Evolutionary conservation across 345 rosid species (phyloP), one percentile per base, ranked within the genome.

Genomic region (Arabidopsis thaliana): DNA sequence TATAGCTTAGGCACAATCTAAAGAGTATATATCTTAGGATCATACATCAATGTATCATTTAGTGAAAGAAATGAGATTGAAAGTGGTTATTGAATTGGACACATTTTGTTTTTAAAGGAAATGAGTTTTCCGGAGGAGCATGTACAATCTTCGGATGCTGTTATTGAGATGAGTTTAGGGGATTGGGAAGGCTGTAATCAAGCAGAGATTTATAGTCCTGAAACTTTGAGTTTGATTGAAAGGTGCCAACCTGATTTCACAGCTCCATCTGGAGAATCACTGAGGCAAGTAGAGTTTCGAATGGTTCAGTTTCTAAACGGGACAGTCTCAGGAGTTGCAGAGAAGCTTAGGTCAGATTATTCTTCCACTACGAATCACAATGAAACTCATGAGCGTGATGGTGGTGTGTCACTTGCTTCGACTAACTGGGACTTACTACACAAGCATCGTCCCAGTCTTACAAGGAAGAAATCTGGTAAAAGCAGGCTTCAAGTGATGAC

Each of bases 181-280:
- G 86, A 84, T 2, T 89, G 97, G 98, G 97, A 91, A 79, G 93
- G 98, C 30, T 85, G 91, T 77, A 82, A 74, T 28, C 63, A 57
- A 44, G 83, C 91, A 48, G 95, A 89, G 72, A 80, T 86, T 56
- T 88, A 85, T 53, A 89, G 77, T 0, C 85, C 90, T 1, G 97
- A 94, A 76, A 77, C 86, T 44, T 59, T 85, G 63, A 80, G 82
- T 77, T 81, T 89, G 33, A 85, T 85, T n/a, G 97, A 91, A 59
- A 84, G 82, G 77, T 81, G 81, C 14, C 92, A 91, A 79, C 97
- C 98, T 59, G 97, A 94, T 86, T 94, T 94, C 83, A 72, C 80
- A n/a, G 87, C 91, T 2, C 98, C 97, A 0, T 83, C 89, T 10
- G 98, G 98, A 59, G 96, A 94, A 83, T 94, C 98, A 50, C 89